A percentile compares a stretch with the other conserved stretches of the same genome.
phyloP scores from a whole-genome alignment of 2,329 filamentous ascomycete species.

The Metarhizium robertsii region DNA sequence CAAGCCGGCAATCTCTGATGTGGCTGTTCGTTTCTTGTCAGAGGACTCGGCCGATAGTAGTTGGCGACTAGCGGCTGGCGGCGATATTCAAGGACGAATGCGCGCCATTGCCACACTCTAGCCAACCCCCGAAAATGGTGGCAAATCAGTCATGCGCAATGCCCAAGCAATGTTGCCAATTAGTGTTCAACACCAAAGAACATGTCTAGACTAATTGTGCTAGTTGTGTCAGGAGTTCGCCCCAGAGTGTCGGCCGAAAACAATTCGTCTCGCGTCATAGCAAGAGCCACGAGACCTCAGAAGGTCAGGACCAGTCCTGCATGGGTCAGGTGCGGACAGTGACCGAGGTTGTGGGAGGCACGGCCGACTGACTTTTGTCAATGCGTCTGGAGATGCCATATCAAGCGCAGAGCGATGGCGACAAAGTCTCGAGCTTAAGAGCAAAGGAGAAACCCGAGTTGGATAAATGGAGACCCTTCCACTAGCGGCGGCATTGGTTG shows the following conservation, averaged over 20 bases:
- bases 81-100: not conserved
- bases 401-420: not conserved
- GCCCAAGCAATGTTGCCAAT: not conserved
- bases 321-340: constrained; percentile 3
- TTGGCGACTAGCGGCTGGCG: constrained; percentile 2
- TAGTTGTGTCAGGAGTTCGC: not conserved
- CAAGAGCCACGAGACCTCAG: constrained; percentile 4
- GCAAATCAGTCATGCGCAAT: not conserved
- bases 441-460: constrained; percentile 3
- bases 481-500: constrained; percentile 8
- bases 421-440: not conserved
- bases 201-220: not conserved
- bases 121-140: not conserved
- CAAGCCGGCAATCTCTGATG: too few relatives aligned
- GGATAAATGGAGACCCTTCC: constrained; percentile 2
- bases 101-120: not conserved
- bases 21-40: too few relatives aligned
- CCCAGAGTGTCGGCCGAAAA: constrained; percentile 3
- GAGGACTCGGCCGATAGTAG: constrained; percentile 6
- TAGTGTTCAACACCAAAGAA: too few relatives aligned
- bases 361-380: constrained; percentile 2
- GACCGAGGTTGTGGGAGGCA: constrained; percentile 5
- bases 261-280: constrained; percentile 1
- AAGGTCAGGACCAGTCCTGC: not conserved
- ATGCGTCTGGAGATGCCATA: not conserved